Conservation (phyloP, 306 rosid species). For the Lathyrus tuberosus region DNA sequence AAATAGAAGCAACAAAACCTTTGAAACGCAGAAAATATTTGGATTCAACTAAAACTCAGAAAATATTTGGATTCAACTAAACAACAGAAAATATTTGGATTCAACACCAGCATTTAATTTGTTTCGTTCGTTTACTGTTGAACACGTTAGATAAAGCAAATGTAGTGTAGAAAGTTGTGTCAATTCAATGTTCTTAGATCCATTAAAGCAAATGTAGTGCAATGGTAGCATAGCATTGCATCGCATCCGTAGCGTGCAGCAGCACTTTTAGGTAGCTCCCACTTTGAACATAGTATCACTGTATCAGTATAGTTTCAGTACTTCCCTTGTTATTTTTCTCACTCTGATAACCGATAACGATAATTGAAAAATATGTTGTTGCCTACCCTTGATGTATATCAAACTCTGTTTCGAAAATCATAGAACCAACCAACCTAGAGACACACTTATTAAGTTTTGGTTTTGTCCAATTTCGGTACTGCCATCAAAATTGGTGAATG, state of each 20-base stretch:
- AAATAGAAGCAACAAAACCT: no score
- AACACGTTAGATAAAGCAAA: no score
- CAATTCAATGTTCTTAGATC: no score
- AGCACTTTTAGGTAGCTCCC: slow-evolving; percentile 20
- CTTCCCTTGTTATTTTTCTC: neutral
- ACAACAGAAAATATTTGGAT: no score
- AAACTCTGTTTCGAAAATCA: slow-evolving; percentile 1
- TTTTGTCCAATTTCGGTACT: slow-evolving; percentile 34
- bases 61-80: no score
- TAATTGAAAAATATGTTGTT: slow-evolving; percentile 30
- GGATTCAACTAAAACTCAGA: no score
- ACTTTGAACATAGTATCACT: slow-evolving; percentile 9
- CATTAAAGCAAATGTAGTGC: no score
- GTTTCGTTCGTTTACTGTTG: no score
- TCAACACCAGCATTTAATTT: no score
- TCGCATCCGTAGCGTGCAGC: slow-evolving; percentile 2
- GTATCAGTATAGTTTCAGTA: slow-evolving; percentile 6
- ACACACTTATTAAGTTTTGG: slow-evolving; percentile 36
- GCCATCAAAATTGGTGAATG: slow-evolving; percentile 28
- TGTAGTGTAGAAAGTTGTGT: no score
- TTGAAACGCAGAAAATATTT: no score
- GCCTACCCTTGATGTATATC: slow-evolving; percentile 24
- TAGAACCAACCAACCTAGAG: slow-evolving; percentile 34
- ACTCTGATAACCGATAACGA: slow-evolving; percentile 32
- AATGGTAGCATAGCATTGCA: slow-evolving; percentile 7